These are phyloP conservation scores for Penicillium atrosanguineum DNA, from an alignment of 495 filamentous ascomycete species.

Conservation along the genomic window DNA sequence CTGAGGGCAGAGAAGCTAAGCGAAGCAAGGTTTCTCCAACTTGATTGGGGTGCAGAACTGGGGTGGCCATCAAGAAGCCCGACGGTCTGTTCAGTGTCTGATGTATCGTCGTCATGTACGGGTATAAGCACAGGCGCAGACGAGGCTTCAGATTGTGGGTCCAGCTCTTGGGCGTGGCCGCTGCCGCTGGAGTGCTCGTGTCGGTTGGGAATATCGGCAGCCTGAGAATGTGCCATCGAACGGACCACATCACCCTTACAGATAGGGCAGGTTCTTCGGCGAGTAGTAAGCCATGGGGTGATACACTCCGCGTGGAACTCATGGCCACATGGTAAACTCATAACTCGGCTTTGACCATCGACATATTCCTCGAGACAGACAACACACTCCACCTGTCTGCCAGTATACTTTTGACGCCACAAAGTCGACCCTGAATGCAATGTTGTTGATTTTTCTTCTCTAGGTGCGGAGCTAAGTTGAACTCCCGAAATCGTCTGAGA, in stretches of 20 bases:
- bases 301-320: slow-evolving; percentile 99
- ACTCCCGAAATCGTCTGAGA: slow-evolving; percentile 64
- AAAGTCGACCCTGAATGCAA: slow-evolving; percentile 51
- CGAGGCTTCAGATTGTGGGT: slow-evolving; percentile 34
- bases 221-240: slow-evolving; percentile 45
- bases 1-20: slow-evolving; percentile 50
- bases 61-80: slow-evolving; percentile 40
- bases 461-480: slow-evolving; percentile 34
- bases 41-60: slow-evolving; percentile 36
- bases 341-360: slow-evolving; percentile 89
- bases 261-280: slow-evolving; percentile 92
- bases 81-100: slow-evolving; percentile 41
- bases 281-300: slow-evolving; percentile 96
- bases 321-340: slow-evolving; percentile 98
- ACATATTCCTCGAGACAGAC: slow-evolving; percentile 97
- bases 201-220: slow-evolving; percentile 49
- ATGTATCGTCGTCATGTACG: slow-evolving; percentile 30
- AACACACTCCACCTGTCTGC: slow-evolving; percentile 90
- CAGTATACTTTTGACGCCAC: slow-evolving; percentile 80
- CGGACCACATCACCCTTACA: slow-evolving; percentile 96
- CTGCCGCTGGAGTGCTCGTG: slow-evolving; percentile 41
- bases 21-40: slow-evolving; percentile 43
- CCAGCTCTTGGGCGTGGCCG: slow-evolving; percentile 19
- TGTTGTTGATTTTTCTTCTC: slow-evolving; percentile 40
- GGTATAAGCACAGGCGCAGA: slow-evolving; percentile 49